Evolutionary conservation across 176 grass and related monocot species (phyloP), one percentile per base, ranked within the genome.

Genomic region (Musa itinerans): DNA sequence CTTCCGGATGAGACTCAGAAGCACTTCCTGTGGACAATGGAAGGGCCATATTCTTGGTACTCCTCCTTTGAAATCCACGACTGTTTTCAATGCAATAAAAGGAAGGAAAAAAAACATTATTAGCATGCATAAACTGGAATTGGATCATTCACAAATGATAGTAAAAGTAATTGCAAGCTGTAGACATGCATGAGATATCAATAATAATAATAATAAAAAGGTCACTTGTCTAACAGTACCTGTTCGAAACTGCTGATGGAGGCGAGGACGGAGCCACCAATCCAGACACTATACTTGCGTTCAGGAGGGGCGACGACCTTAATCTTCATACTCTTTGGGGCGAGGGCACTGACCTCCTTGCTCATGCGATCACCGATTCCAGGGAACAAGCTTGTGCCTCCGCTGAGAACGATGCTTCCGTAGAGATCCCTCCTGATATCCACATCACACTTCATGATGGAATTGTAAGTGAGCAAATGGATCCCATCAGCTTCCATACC

Each of bases 361-460:
- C 81, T 95, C 91, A 95, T 95, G 29, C 91, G 91, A 65, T 95
- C 91, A 74, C 83, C 88, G 1, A 95, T 90, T 51, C 88, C 92
- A 0, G 85, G 75, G 85, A 95, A 95, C 91, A 95, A 90, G 7
- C 85, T 90, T 43, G 91, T 80, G 10, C 91, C 91, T 29, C 92
- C 92, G 86, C 92, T 95, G 69, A 95, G 92, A 54, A 95, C 88
- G 55, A 95, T 91, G 76, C 91, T 91, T 55, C 83, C 81, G 0
- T 90, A 95, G 15, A 95, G 63, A 57, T 91, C 88, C 76, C 86
- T 86, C 76, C 92, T 90, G 65, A 95, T 90, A 84, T 95, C 92
- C 57, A 95, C 88, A 0, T 95, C 88, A 6, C 92, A 95, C 85
- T 95, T 95, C 92, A 95, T 95, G 86, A 95, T 91, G 53, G 92